Conservation (phyloP, 345 rosid species). For the Abelmoschus esculentus region DNA sequence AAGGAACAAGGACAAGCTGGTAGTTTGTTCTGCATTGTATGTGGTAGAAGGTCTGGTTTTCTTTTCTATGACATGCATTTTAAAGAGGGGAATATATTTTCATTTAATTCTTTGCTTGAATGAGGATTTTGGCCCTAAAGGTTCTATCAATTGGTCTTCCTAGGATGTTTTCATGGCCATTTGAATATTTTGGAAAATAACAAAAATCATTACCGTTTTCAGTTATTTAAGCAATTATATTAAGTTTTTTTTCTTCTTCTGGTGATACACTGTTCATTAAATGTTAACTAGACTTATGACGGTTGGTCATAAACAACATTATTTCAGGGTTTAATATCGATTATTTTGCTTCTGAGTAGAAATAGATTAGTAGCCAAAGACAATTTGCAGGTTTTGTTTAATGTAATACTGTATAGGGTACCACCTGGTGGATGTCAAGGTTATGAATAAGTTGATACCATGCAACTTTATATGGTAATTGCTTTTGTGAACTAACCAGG, state of each 20-base stretch:
- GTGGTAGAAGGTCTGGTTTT: constrained; percentile 62
- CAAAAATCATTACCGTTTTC: background rate
- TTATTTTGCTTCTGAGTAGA: background rate
- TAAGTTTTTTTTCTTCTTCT: background rate
- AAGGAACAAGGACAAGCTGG: constrained; percentile 64
- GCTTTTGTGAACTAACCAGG: background rate
- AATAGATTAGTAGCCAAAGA: background rate
- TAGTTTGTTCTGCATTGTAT: constrained; percentile 61
- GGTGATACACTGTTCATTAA: background rate
- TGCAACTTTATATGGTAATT: background rate
- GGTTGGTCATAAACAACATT: background rate
- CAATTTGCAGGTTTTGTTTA: background rate
- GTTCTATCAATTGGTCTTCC: background rate
- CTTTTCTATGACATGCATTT: constrained; percentile 23
- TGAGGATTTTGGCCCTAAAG: constrained; percentile 13
- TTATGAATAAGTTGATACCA: background rate
- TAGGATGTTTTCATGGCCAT: background rate
- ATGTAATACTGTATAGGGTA: background rate
- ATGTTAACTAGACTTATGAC: background rate
- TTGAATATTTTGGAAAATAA: background rate
- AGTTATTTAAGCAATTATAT: background rate
- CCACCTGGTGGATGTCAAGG: background rate
- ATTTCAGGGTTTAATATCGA: background rate
- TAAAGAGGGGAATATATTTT: constrained; percentile 19
- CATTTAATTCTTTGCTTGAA: constrained; percentile 15